Evolutionary conservation across 306 rosid genomes (phyloP), one percentile per base, ranked within the genome.

Genomic region (Sophora flavescens): DNA sequence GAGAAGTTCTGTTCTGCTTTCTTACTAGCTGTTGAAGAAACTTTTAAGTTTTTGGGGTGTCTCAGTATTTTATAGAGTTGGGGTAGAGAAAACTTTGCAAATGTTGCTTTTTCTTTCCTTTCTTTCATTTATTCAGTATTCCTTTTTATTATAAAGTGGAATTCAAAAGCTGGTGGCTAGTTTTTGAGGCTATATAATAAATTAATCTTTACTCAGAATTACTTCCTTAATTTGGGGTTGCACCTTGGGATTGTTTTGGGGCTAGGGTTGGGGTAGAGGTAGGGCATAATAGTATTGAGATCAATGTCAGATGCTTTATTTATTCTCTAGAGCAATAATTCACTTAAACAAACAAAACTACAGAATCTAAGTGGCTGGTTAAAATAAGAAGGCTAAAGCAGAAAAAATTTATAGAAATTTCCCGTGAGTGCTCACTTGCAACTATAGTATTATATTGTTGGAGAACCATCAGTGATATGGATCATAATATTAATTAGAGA

Each of bases 181-280:
- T 79, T 82, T 76, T 82, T 84, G 81, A 79, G 84, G 79, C 72
- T 62, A 73, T 81, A 68, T 30, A 30, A 58, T 74, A 85, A 47
- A 47, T 12, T 47, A 47, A 82, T 89, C 75, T 72, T 75, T 78
- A 68, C 69, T 66, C 28, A 76, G 83, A 53, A 54, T 77, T 59
- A 79, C 48, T 79, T 83, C 91, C 93, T 82, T 78, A 84, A 77
- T 86, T 81, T 86, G 66, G 88, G 93, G 86, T 87, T 81, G 59
- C 67, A 72, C 78, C 82, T 80, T 86, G 81, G 91, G 85, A 83
- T 74, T 86, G 82, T 77, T 44, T 33, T 41, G 57, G 54, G 57
- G 52, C 69, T 86, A 72, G 80, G 81, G 86, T 54, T 78, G 45
- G 70, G 61, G n/a, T 77, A 62, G 76, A 63, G 82, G 71, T 81